phyloP scores from a whole-genome alignment of 2,329 filamentous ascomycete genomes.

The Aspergillus sp. region DNA sequence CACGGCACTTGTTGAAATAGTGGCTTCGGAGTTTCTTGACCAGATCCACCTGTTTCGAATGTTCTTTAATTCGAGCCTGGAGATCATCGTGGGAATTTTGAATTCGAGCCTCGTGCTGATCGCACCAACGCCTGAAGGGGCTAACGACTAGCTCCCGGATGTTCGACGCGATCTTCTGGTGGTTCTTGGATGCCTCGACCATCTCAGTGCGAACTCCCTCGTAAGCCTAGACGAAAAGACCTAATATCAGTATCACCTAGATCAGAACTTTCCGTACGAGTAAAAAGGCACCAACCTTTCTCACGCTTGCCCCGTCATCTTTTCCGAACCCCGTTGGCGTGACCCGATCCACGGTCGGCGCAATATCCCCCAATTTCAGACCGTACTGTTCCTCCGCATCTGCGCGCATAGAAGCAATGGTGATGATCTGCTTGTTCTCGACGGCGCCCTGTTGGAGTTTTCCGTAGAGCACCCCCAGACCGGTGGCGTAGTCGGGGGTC shows the following conservation, averaged over 20 bases:
- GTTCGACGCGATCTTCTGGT: slow-evolving; percentile 93
- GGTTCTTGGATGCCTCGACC: slow-evolving; percentile 83
- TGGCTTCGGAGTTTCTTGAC: slow-evolving; percentile 92
- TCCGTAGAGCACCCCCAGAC: slow-evolving; percentile 88
- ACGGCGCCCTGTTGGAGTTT: slow-evolving; percentile 96
- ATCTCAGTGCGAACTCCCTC: slow-evolving; percentile 91
- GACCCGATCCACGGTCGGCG: slow-evolving; percentile 77
- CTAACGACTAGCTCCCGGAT: slow-evolving; percentile 94
- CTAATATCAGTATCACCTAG: background rate
- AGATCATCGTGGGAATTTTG: slow-evolving; percentile 95
- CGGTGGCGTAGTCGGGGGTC: slow-evolving; percentile 96
- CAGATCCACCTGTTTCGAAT: slow-evolving; percentile 85
- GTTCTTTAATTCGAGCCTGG: slow-evolving; percentile 84
- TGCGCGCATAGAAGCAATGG: slow-evolving; percentile 87
- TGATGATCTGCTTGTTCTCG: slow-evolving; percentile 92
- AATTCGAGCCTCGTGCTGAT: slow-evolving; percentile 86
- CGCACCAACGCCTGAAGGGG: slow-evolving; percentile 94
- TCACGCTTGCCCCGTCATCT: slow-evolving; percentile 93
- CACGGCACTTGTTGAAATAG: slow-evolving; percentile 98
- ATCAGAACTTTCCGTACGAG: background rate
- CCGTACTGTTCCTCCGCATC: slow-evolving; percentile 93
- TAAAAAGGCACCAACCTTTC: slow-evolving; percentile 67
- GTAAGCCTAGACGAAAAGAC: slow-evolving; percentile 67
- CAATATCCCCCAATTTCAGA: slow-evolving; percentile 76
- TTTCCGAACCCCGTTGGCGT: slow-evolving; percentile 73